These are phyloP conservation scores for Colletotrichum cordylinicola DNA, from an alignment of 2,329 filamentous ascomycete genomes.

Conservation along the genomic window DNA sequence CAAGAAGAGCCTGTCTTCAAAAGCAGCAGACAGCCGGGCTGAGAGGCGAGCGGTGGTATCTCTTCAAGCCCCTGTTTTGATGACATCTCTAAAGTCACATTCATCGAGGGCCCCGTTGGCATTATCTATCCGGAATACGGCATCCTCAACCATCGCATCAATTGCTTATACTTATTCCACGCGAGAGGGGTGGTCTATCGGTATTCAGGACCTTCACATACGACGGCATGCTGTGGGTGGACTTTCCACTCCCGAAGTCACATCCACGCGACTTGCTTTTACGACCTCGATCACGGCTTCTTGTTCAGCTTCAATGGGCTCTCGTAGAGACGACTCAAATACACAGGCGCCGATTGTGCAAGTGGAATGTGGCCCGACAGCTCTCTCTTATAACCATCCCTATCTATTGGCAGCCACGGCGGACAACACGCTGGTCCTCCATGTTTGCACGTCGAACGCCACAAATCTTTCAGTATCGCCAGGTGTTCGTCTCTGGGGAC, in stretches of 20 bases:
- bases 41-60: not conserved
- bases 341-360: constrained; percentile 11
- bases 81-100: constrained; percentile 82
- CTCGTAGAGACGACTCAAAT: not conserved
- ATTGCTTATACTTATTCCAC: constrained; percentile 87
- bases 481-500: constrained; percentile 84
- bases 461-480: constrained; percentile 71
- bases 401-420: constrained; percentile 84
- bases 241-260: constrained; percentile 33
- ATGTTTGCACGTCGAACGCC: constrained; percentile 78
- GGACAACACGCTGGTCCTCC: constrained; percentile 86
- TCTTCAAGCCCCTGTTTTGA: constrained; percentile 56
- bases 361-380: constrained; percentile 56
- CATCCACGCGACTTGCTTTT: constrained; percentile 45
- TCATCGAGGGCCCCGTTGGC: constrained; percentile 80
- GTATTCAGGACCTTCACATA: constrained; percentile 87
- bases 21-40: not conserved
- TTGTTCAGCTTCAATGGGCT: not conserved
- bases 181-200: constrained; percentile 83
- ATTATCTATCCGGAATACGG: constrained; percentile 77
- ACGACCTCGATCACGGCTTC: constrained; percentile 35
- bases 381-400: constrained; percentile 77
- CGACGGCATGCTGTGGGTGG: constrained; percentile 26
- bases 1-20: not conserved
- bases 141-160: constrained; percentile 73